Percentiles rank a stretch among this genome's conserved stretches.
These are phyloP conservation scores for Sclerotinia trifoliorum DNA, from an alignment of 2,329 filamentous ascomycete genomes.

Conservation along the genomic window DNA sequence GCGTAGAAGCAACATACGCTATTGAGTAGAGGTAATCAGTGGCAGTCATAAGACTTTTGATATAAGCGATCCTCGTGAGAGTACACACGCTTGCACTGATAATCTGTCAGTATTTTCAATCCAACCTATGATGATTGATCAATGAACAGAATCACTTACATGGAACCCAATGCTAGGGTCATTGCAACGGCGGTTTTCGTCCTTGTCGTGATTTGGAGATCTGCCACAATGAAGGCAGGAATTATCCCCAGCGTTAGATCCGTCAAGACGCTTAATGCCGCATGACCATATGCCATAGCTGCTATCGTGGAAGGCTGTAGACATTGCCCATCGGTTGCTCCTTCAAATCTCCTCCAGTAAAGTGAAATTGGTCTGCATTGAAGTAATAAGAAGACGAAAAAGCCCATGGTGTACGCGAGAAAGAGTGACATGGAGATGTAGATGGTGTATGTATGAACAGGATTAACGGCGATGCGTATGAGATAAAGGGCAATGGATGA, in stretches of 20 bases:
- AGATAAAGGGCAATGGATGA: conserved; percentile 19
- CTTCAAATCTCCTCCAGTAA: conserved; percentile 41
- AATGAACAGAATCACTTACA: conserved; percentile 38
- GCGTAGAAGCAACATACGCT: conserved; percentile 25
- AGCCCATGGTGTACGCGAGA: conserved; percentile 40
- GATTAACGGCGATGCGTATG: conserved; percentile 20
- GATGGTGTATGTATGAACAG: conserved; percentile 6
- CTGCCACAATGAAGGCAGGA: conserved; percentile 44
- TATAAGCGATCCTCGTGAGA: conserved; percentile 36
- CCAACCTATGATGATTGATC: background rate
- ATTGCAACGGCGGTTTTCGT: conserved; percentile 42
- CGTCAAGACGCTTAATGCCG: conserved; percentile 41
- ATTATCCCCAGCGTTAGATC: conserved; percentile 45
- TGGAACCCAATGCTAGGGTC: conserved; percentile 40
- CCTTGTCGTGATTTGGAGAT: conserved; percentile 42
- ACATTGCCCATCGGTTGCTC: conserved; percentile 37
- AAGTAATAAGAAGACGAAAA: conserved; percentile 10
- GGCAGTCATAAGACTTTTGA: conserved; percentile 28
- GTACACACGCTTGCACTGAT: conserved; percentile 35
- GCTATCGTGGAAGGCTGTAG: conserved; percentile 34
- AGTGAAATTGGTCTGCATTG: conserved; percentile 38
- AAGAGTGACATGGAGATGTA: conserved; percentile 10
- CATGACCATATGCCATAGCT: conserved; percentile 42
- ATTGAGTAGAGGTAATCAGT: conserved; percentile 35
- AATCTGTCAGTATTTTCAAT: conserved; percentile 11